Evolutionary conservation across 208 protist genomes (phyloP).

Genomic region (Polymyxa betae): DNA sequence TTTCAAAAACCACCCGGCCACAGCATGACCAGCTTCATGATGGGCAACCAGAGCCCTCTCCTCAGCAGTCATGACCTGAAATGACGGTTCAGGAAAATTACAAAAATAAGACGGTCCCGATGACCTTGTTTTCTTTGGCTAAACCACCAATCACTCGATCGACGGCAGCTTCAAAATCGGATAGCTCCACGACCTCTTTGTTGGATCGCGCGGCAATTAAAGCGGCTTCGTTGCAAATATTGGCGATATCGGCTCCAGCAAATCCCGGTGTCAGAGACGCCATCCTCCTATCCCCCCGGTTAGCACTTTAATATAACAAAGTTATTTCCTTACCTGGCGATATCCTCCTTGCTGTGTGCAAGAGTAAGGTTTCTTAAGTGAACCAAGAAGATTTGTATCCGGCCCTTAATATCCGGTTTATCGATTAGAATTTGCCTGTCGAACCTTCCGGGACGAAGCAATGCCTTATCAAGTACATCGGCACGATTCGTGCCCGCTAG

Average conservation of each 20-base stretch:
- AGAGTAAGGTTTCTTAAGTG: constrained; percentile 78
- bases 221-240: constrained; percentile 95
- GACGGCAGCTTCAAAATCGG: constrained; percentile 88
- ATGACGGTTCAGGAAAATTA: neutral
- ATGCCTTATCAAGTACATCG: constrained; percentile 93
- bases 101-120: constrained; percentile 39
- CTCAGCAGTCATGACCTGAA: constrained; percentile 74
- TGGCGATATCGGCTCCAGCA: constrained; percentile 94
- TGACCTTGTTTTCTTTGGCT: constrained; percentile 85
- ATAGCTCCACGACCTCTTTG: constrained; percentile 75
- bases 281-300: neutral
- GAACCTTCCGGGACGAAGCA: constrained; percentile 94
- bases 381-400: constrained; percentile 87
- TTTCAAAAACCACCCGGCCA: constrained; percentile 94
- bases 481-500: constrained; percentile 94
- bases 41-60: constrained; percentile 92
- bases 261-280: constrained; percentile 85
- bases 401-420: constrained; percentile 88
- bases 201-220: constrained; percentile 86
- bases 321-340: constrained; percentile 19
- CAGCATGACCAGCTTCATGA: constrained; percentile 96
- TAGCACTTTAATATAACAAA: neutral
- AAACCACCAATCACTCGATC: constrained; percentile 92
- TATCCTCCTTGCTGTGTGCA: constrained; percentile 66
- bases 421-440: constrained; percentile 84